Base-by-base conservation (phyloP, 805 yeast genomes). In the Cephaloascus albidus region DNA sequence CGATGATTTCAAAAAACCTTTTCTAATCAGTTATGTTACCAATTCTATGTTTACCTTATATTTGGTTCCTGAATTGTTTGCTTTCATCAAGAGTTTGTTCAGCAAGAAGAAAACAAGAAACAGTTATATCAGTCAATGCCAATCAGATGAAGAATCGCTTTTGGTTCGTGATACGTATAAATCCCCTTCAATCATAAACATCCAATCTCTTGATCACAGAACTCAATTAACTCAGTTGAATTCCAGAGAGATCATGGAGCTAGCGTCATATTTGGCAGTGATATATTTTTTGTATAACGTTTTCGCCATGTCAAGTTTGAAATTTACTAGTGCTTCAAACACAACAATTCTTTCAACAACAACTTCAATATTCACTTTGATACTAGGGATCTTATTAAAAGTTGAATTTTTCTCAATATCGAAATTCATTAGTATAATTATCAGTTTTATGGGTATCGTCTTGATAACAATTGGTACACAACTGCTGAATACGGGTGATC, bases 291-390 rank as follows among this genome's bases (percentile, higher is more conserved):
- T 52, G 3, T 69, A 63, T 48, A 70, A 72, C 40, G 46, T 61
- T 8, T 55, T 61, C 41, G 69, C 59, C 3, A 60, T 72, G 52
- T 39, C 55, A n/a, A 56, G 73, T 3, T 57, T 74, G 35, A 60
- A 61, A 43, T 74, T 61, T 47, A 74, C 81, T 0, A 64, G 74
- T 10, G 76, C 78, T 0, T 68, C 78, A 17, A 73, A 72, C 46
- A 74, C 66, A 45, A 69, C 78, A 0, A 69, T 74, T 8, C 49
- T 74, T 15, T 65, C 76, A 4, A 67, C 78, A 2, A 66, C 76
- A 1, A 64, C 78, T 3, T 68, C 78, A 12, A 59, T 72, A 3
- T 74, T 72, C 49, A 71, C 78, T 0, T 53, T 74, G 28, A 45
- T 72, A 14, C 52, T 72, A 17, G 76, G 79, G 1, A 58, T 54